phyloP scores from a whole-genome alignment of 495 filamentous ascomycete species.

The Trichoderma parareesei region DNA sequence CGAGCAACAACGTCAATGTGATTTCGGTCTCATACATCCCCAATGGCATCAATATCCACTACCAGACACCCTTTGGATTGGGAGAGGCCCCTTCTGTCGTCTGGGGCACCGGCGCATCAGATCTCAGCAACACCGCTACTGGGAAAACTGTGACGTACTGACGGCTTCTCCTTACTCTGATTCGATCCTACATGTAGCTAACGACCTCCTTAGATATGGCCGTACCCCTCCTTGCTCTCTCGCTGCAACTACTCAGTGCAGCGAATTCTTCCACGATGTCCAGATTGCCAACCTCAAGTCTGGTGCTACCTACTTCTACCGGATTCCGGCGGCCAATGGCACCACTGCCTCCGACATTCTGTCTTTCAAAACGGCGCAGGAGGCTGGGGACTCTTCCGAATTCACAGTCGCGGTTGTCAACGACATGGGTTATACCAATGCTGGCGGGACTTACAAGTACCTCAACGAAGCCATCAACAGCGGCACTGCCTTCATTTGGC shows the following conservation, averaged over 20 bases:
- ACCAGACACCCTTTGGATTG: constrained; percentile 47
- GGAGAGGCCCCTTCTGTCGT: constrained; percentile 31
- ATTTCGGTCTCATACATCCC: constrained; percentile 43
- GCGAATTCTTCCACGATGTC: constrained; percentile 43
- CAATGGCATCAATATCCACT: constrained; percentile 44
- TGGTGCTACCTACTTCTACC: constrained; percentile 41
- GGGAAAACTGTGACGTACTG: constrained; percentile 18
- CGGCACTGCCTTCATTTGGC: constrained; percentile 42
- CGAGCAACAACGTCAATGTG: constrained; percentile 48
- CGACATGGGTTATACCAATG: constrained; percentile 46
- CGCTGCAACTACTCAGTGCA: constrained; percentile 41
- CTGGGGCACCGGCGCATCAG: constrained; percentile 28
- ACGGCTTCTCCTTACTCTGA: constrained; percentile 9
- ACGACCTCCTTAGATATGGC: constrained; percentile 29
- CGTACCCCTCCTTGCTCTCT: constrained; percentile 44
- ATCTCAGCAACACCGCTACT: constrained; percentile 24
- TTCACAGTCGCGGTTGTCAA: constrained; percentile 33
- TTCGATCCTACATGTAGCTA: not conserved
- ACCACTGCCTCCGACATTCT: constrained; percentile 33
- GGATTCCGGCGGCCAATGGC: constrained; percentile 35
- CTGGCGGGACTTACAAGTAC: constrained; percentile 37
- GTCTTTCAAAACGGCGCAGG: constrained; percentile 36
- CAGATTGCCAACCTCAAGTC: constrained; percentile 29
- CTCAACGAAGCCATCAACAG: constrained; percentile 29
- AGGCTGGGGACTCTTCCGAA: constrained; percentile 28